These are phyloP conservation scores for Pleoardoris graminearum DNA, from an alignment of 2,329 filamentous ascomycete species.

Conservation along the genomic window DNA sequence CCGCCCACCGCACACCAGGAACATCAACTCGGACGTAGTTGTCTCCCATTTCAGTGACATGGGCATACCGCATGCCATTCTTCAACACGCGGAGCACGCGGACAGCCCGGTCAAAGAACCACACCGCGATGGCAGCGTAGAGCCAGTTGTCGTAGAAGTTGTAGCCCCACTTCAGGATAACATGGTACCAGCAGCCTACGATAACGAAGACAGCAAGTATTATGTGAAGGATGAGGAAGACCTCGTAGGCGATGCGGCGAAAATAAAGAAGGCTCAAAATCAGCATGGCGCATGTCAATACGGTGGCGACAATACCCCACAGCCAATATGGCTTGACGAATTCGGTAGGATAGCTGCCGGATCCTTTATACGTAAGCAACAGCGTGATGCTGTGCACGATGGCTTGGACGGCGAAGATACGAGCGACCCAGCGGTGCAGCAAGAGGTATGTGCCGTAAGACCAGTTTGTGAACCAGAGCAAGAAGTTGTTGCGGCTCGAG, in stretches of 20 bases:
- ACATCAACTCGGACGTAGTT: conserved; percentile 49
- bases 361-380: conserved; percentile 18
- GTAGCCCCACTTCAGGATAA: conserved; percentile 37
- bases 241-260: conserved; percentile 32
- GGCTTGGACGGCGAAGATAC: conserved; percentile 18
- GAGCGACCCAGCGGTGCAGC: conserved; percentile 44
- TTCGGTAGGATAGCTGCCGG: conserved; percentile 17
- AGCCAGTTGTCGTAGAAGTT: conserved; percentile 47
- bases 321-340: conserved; percentile 31
- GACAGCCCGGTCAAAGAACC: conserved; percentile 51
- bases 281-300: conserved; percentile 30
- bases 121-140: conserved; percentile 49
- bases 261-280: conserved; percentile 29
- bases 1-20: background rate
- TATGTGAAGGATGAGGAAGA: conserved; percentile 36
- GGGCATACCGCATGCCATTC: conserved; percentile 42
- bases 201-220: conserved; percentile 28
- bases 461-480: conserved; percentile 56
- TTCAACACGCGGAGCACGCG: conserved; percentile 46
- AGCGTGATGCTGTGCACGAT: conserved; percentile 19
- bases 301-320: conserved; percentile 45
- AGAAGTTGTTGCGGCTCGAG: conserved; percentile 53
- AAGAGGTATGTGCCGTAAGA: conserved; percentile 54
- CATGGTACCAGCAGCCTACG: conserved; percentile 40
- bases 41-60: conserved; percentile 35